These are phyloP conservation scores for Leccinum barrowsii DNA, from an alignment of 768 basidiomycete species.

Conservation along the genomic window DNA sequence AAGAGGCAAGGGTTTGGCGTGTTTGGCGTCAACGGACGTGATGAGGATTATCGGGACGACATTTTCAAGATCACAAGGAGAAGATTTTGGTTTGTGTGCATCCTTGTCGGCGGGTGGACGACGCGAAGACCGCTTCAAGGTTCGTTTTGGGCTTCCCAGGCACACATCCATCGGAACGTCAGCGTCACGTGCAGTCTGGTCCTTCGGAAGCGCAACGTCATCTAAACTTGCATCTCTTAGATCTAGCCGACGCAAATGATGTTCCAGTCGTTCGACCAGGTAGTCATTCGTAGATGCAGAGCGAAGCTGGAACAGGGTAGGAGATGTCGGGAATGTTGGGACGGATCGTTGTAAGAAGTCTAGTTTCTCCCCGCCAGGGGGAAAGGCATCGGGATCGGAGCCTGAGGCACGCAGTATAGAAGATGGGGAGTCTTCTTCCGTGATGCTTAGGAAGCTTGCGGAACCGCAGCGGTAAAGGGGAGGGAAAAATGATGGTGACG, in stretches of 20 bases:
- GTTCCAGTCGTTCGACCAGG: conserved; percentile 20
- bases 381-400: background rate
- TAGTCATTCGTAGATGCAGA: conserved; percentile 15
- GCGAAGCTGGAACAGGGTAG: conserved; percentile 20
- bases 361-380: background rate
- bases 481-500: background rate
- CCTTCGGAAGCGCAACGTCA: background rate
- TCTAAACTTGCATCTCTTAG: conserved; percentile 13
- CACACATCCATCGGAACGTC: conserved; percentile 4
- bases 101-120: background rate
- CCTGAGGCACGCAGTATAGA: conserved; percentile 14
- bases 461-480: conserved; percentile 2
- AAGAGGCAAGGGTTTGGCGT: conserved; percentile 18
- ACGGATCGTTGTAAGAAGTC: background rate
- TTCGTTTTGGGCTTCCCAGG: background rate
- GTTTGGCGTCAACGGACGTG: conserved; percentile 25
- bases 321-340: conserved; percentile 14
- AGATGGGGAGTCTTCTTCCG: conserved; percentile 9
- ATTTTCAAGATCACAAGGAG: background rate
- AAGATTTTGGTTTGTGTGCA: background rate
- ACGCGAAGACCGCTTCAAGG: background rate
- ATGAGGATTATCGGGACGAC: conserved; percentile 22
- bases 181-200: background rate
- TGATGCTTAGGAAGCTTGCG: conserved; percentile 5
- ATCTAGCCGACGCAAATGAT: conserved; percentile 18